A percentile compares a stretch with the other conserved stretches of the same genome.
These are phyloP conservation scores for Auxenochlorella protothecoides DNA, from an alignment of 139 green algal genomes.

Conservation along the genomic window DNA sequence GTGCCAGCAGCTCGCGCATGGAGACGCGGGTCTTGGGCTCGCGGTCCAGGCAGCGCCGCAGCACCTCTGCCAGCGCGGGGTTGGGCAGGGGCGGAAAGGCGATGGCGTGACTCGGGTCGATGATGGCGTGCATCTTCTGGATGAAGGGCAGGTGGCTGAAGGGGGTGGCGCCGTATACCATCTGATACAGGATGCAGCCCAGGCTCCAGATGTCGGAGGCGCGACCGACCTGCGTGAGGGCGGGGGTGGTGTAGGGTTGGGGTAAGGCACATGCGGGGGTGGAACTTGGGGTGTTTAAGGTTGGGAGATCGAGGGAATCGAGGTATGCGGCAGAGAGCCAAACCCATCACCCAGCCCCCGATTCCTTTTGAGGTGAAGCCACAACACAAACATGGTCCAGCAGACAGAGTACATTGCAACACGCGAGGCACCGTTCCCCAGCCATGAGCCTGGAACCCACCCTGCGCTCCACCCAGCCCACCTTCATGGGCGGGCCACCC, in stretches of 20 bases:
- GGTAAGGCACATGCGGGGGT: too few relatives aligned
- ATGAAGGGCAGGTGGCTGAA: conserved; percentile 75
- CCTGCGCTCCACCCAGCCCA: conserved; percentile 7
- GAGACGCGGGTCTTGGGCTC: conserved; percentile 67
- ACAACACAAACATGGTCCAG: too few relatives aligned
- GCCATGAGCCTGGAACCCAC: background rate
- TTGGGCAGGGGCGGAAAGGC: conserved; percentile 54
- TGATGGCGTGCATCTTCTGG: conserved; percentile 92
- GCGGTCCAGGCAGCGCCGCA: conserved; percentile 76
- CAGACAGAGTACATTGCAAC: too few relatives aligned
- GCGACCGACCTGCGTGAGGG: conserved; percentile 44
- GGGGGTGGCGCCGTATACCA: conserved; percentile 83
- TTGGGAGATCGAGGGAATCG: too few relatives aligned
- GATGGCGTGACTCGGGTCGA: conserved; percentile 52
- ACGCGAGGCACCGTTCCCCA: too few relatives aligned
- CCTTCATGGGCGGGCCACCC: conserved; percentile 55
- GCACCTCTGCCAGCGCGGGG: conserved; percentile 53
- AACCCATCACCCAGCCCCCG: too few relatives aligned
- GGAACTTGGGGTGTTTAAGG: too few relatives aligned
- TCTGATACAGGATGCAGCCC: conserved; percentile 97
- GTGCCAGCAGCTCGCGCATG: conserved; percentile 78
- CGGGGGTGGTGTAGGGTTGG: too few relatives aligned
- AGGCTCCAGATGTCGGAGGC: conserved; percentile 90
- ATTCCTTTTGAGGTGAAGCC: too few relatives aligned
- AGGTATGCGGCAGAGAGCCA: too few relatives aligned